phyloP scores from a whole-genome alignment of 805 yeast species.

The Vanderwaltozyma yarrowii region DNA sequence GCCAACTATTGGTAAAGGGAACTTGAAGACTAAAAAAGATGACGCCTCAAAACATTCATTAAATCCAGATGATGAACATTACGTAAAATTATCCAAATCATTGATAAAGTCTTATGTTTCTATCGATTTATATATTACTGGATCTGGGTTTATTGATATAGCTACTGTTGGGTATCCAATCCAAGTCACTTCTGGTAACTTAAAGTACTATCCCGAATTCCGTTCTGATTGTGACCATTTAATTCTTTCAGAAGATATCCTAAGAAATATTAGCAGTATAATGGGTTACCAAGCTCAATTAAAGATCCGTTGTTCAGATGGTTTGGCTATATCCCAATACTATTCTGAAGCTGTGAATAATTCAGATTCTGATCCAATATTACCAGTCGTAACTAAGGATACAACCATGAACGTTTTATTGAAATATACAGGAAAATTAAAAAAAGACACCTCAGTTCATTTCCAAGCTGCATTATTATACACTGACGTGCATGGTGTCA shows the following conservation, averaged over 20 bases:
- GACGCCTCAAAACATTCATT: slow-evolving; percentile 42
- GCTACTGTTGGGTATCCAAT: slow-evolving; percentile 62
- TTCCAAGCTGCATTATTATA: slow-evolving; percentile 86
- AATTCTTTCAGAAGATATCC: slow-evolving; percentile 49
- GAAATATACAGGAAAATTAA: slow-evolving; percentile 59
- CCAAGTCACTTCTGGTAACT: slow-evolving; percentile 58
- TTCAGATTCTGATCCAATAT: slow-evolving; percentile 46
- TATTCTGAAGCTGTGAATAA: slow-evolving; percentile 47
- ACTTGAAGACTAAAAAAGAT: slow-evolving; percentile 35
- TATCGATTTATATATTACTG: slow-evolving; percentile 62
- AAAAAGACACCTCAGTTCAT: slow-evolving; percentile 65
- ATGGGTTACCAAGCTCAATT: slow-evolving; percentile 73
- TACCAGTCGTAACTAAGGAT: slow-evolving; percentile 56
- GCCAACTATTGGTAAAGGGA: slow-evolving; percentile 79
- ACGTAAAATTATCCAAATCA: slow-evolving; percentile 47
- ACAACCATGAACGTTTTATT: slow-evolving; percentile 63
- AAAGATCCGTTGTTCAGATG: slow-evolving; percentile 79
- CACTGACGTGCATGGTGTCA: slow-evolving; percentile 62
- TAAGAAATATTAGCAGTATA: slow-evolving; percentile 39
- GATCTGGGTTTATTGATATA: slow-evolving; percentile 57
- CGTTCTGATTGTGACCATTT: slow-evolving; percentile 59
- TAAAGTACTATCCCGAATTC: slow-evolving; percentile 59
- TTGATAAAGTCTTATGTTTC: slow-evolving; percentile 54
- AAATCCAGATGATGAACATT: slow-evolving; percentile 52
- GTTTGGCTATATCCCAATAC: slow-evolving; percentile 69